Evolutionary conservation across 306 rosid genomes (phyloP).

Genomic region (Prosopis cineraria): DNA sequence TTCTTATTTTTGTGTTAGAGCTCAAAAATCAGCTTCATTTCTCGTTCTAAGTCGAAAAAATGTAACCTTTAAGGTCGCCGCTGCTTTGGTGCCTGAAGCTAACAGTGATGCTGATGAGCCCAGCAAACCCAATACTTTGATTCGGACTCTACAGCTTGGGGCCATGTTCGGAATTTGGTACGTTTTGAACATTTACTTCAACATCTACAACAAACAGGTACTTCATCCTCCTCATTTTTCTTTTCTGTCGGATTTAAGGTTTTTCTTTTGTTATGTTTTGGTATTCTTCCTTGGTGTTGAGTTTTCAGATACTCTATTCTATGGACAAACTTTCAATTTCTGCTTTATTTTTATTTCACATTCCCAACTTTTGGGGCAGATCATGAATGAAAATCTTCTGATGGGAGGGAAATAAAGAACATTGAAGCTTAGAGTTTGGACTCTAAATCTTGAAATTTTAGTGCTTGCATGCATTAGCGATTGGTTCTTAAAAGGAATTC

Average conservation of each 20-base stretch:
- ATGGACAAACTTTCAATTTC: not conserved
- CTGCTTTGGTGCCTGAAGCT: constrained; percentile 46
- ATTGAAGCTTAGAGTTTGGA: not conserved
- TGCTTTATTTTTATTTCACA: not conserved
- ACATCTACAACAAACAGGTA: constrained; percentile 82
- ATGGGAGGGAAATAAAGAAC: not conserved
- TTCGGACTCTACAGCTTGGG: constrained; percentile 53
- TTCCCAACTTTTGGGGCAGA: not conserved
- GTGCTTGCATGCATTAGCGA: not conserved
- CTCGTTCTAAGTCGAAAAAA: constrained; percentile 33
- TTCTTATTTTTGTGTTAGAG: constrained; percentile 20
- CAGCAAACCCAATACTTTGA: constrained; percentile 18
- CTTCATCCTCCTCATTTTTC: not conserved
- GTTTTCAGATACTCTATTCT: not conserved
- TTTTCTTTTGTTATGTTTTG: not conserved
- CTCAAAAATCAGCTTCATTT: constrained; percentile 34
- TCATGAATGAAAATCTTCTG: not conserved
- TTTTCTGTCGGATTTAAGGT: not conserved
- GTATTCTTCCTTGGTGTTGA: constrained; percentile 9
- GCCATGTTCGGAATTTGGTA: constrained; percentile 77
- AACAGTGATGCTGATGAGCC: constrained; percentile 43
- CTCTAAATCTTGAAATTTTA: constrained; percentile 24
- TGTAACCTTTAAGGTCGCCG: constrained; percentile 39
- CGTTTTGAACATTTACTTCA: constrained; percentile 72
- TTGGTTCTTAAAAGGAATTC: constrained; percentile 15